Conservation (phyloP, 495 filamentous ascomycete genomes). For the Xylaria sp. region DNA sequence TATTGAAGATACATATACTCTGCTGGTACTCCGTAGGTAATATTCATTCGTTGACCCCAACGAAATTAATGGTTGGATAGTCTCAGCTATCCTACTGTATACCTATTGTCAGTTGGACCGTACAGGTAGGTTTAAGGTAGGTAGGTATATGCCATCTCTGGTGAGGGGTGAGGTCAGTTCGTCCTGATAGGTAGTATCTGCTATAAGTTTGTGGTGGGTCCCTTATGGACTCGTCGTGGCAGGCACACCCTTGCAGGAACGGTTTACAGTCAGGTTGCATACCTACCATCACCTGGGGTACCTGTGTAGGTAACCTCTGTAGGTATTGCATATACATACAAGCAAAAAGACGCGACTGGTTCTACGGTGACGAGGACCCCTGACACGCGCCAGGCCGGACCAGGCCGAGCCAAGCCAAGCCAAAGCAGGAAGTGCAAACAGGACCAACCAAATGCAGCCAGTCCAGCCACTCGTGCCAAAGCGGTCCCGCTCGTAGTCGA, state of each 20-base stretch:
- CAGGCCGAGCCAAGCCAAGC: too few relatives aligned
- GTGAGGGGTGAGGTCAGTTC: too few relatives aligned
- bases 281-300: too few relatives aligned
- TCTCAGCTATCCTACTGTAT: too few relatives aligned
- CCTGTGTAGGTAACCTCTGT: neutral
- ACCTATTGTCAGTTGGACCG: too few relatives aligned
- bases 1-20: neutral
- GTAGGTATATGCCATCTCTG: too few relatives aligned
- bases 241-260: neutral
- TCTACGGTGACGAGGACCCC: neutral
- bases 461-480: constrained; percentile 13
- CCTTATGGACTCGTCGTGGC: neutral
- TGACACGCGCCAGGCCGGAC: neutral
- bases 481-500: neutral
- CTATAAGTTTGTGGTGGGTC: too few relatives aligned
- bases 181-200: too few relatives aligned
- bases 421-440: neutral
- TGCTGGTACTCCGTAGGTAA: too few relatives aligned
- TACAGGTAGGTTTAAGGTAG: too few relatives aligned
- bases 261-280: too few relatives aligned
- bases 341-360: constrained; percentile 2
- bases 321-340: neutral
- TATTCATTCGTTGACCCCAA: too few relatives aligned
- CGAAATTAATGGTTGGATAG: neutral
- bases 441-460: neutral